Evolutionary conservation across 768 basidiomycete genomes (phyloP).

Genomic region (Cantharellus cinnabarinus): DNA sequence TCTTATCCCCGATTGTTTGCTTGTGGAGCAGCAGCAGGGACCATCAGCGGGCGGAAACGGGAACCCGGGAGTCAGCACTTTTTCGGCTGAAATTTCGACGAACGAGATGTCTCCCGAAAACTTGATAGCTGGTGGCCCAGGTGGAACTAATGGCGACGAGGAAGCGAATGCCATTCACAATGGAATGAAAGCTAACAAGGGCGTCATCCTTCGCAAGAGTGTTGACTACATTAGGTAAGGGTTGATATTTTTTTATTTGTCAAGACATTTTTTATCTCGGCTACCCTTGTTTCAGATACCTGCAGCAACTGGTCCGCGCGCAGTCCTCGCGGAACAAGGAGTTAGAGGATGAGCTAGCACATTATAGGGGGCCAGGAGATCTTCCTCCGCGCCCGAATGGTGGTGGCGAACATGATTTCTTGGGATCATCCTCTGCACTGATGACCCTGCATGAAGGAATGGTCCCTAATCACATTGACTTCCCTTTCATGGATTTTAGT

Average conservation of each 20-base stretch:
- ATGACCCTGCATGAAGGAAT: not conserved
- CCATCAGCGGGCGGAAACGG: slow-evolving; percentile 9
- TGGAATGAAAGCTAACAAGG: slow-evolving; percentile 80
- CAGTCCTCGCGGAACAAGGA: slow-evolving; percentile 64
- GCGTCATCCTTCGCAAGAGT: slow-evolving; percentile 75
- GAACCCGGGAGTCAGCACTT: not conserved
- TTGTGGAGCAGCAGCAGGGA: slow-evolving; percentile 26
- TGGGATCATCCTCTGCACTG: not conserved
- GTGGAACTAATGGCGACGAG: slow-evolving; percentile 3
- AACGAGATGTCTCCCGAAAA: slow-evolving; percentile 13
- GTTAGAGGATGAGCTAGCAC: slow-evolving; percentile 43
- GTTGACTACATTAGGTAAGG: slow-evolving; percentile 38
- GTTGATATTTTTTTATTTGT: not conserved
- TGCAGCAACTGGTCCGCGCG: slow-evolving; percentile 67
- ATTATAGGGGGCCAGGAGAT: slow-evolving; percentile 3
- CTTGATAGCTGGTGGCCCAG: slow-evolving; percentile 2
- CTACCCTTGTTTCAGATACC: slow-evolving; percentile 27
- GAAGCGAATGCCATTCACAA: slow-evolving; percentile 8
- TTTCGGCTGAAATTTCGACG: slow-evolving; percentile 9
- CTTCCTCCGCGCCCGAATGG: not conserved
- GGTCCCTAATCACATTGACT: not conserved
- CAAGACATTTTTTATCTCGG: not conserved
- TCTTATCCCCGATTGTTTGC: slow-evolving; percentile 69
- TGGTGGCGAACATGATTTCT: not conserved
- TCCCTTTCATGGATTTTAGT: not conserved